Evolutionary conservation across 768 basidiomycete genomes (phyloP).

Genomic region (Trametes coccinea): DNA sequence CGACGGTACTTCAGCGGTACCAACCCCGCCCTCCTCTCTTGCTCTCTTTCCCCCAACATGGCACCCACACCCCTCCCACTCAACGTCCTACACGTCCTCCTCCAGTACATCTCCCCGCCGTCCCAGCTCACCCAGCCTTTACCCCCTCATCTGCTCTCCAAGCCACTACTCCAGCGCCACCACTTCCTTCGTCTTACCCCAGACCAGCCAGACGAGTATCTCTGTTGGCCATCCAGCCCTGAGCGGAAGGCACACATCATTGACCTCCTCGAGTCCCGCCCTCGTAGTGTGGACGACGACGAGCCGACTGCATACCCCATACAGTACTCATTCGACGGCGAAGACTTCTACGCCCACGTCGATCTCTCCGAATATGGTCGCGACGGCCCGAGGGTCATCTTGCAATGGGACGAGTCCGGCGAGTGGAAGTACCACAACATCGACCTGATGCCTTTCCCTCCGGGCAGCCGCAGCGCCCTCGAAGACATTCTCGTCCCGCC

Average conservation of each 20-base stretch:
- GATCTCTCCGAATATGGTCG: constrained; percentile 29
- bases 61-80: constrained; percentile 37
- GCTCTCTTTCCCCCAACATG: constrained; percentile 32
- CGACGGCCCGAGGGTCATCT: constrained; percentile 57
- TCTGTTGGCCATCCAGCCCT: constrained; percentile 62
- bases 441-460: constrained; percentile 70
- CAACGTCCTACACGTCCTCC: constrained; percentile 46
- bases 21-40: constrained; percentile 7
- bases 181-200: constrained; percentile 58
- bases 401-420: constrained; percentile 58
- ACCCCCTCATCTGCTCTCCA: constrained; percentile 62
- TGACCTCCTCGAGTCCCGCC: constrained; percentile 46
- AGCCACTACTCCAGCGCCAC: constrained; percentile 61
- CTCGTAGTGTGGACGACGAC: constrained; percentile 31
- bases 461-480: constrained; percentile 34
- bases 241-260: constrained; percentile 36
- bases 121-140: constrained; percentile 49
- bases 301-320: constrained; percentile 32
- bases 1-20: constrained; percentile 4
- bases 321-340: constrained; percentile 48
- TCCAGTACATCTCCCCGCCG: constrained; percentile 58
- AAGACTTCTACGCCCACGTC: constrained; percentile 58
- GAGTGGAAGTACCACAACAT: constrained; percentile 74
- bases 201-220: constrained; percentile 52
- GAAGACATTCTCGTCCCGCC: constrained; percentile 34